Percentiles rank a stretch among this genome's conserved stretches.
These are phyloP conservation scores for Xylaria arbuscula DNA, from an alignment of 2,329 filamentous ascomycete species.

Conservation along the genomic window DNA sequence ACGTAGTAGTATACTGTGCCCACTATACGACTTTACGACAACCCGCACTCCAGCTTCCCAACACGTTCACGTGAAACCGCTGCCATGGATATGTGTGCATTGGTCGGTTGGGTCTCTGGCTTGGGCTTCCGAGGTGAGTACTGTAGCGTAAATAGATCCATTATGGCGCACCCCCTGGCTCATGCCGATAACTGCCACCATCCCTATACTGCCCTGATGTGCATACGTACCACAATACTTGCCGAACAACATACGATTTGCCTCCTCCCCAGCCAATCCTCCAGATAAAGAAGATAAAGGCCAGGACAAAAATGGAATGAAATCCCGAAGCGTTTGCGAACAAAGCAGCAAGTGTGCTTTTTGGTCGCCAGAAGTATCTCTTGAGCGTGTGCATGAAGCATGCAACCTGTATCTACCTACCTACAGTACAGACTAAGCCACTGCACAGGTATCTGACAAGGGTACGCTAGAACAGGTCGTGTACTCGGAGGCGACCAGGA, in stretches of 20 bases:
- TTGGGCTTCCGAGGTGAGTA: not conserved
- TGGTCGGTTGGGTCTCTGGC: slow-evolving; percentile 20
- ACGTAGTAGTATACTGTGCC: too few species aligned
- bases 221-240: not conserved
- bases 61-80: slow-evolving; percentile 31
- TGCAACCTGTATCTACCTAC: not conserved
- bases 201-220: slow-evolving; percentile 18
- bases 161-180: slow-evolving; percentile 18
- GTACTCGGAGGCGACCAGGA: not conserved
- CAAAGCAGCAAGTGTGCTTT: not conserved
- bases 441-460: not conserved
- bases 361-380: not conserved
- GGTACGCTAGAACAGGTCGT: not conserved
- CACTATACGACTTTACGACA: too few species aligned
- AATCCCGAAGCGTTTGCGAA: not conserved
- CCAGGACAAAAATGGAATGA: not conserved
- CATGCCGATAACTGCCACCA: slow-evolving; percentile 20
- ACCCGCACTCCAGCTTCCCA: slow-evolving; percentile 3
- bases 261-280: not conserved
- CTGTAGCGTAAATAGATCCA: not conserved
- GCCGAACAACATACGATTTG: not conserved
- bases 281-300: not conserved
- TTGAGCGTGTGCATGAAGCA: not conserved
- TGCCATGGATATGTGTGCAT: slow-evolving; percentile 22
- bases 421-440: not conserved